Evolutionary conservation across 1,139 yeast genomes (phyloP).

Genomic region (Hemisphaericaspora xylofermentans): DNA sequence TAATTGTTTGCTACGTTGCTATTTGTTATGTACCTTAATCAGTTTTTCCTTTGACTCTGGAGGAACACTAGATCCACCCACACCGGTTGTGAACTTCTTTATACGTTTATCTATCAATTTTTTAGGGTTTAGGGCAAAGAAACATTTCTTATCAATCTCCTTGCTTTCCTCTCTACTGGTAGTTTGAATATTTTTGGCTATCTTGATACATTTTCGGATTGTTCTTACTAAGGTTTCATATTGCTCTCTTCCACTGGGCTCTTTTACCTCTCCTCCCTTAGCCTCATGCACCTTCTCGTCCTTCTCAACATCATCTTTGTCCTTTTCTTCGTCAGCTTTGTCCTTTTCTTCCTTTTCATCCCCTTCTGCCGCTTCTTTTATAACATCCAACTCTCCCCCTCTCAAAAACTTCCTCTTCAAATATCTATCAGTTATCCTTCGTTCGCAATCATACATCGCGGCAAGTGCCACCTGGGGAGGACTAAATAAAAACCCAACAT

Average conservation of each 20-base stretch:
- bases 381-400: conserved; percentile 13
- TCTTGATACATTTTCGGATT: conserved; percentile 49
- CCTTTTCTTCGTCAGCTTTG: conserved; percentile 4
- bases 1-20: too few species aligned
- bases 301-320: too few species aligned
- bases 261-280: conserved; percentile 1
- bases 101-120: conserved; percentile 45
- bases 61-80: background rate
- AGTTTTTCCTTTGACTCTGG: background rate
- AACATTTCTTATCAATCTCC: conserved; percentile 60
- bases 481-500: conserved; percentile 72
- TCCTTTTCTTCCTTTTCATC: conserved; percentile 9
- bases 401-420: conserved; percentile 56
- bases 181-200: conserved; percentile 40
- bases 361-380: conserved; percentile 13
- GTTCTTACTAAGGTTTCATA: conserved; percentile 45
- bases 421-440: conserved; percentile 63
- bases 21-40: too few species aligned
- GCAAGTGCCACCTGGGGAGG: conserved; percentile 97
- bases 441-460: conserved; percentile 68
- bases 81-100: conserved; percentile 17
- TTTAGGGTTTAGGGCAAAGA: conserved; percentile 60
- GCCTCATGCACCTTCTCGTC: conserved; percentile 8
- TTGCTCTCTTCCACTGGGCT: conserved; percentile 20
- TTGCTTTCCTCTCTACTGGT: conserved; percentile 63